A percentile compares a stretch with the other conserved stretches of the same genome.
phyloP scores from a whole-genome alignment of 2,329 filamentous ascomycete genomes.

The Celoporthe dispersa region DNA sequence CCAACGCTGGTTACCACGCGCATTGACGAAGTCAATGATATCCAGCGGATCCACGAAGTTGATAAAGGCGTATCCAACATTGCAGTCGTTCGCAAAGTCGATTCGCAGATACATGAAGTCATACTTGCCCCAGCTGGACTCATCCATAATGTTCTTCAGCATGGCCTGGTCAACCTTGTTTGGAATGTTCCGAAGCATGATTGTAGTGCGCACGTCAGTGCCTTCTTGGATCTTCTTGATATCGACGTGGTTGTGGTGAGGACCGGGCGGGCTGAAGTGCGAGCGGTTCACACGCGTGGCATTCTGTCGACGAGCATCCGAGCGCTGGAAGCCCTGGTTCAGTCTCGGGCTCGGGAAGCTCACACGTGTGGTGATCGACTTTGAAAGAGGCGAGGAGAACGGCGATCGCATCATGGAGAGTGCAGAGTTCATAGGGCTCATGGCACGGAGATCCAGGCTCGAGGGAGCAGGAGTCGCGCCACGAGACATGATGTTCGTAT shows the following conservation, averaged over 20 bases:
- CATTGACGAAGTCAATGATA: constrained; percentile 75
- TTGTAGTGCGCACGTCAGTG: constrained; percentile 78
- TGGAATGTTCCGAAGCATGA: constrained; percentile 95
- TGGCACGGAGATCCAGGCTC: constrained; percentile 9
- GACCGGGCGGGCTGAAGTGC: constrained; percentile 50
- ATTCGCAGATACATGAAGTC: constrained; percentile 97
- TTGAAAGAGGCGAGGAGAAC: constrained; percentile 25
- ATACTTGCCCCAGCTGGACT: constrained; percentile 79
- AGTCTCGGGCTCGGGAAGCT: constrained; percentile 47
- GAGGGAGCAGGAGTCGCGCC: constrained; percentile 11
- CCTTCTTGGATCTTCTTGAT: constrained; percentile 65
- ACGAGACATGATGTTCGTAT: constrained; percentile 11
- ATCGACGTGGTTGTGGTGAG: constrained; percentile 66
- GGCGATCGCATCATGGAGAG: constrained; percentile 38
- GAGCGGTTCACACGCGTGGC: constrained; percentile 49
- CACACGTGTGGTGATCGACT: constrained; percentile 36
- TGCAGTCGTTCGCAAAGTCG: constrained; percentile 82
- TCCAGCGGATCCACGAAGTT: constrained; percentile 84
- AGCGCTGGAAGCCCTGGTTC: constrained; percentile 40
- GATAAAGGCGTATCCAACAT: constrained; percentile 96
- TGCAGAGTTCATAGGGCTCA: constrained; percentile 38
- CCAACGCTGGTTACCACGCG: constrained; percentile 74
- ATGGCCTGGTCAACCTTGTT: constrained; percentile 82
- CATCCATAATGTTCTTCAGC: constrained; percentile 79
- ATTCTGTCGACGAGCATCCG: constrained; percentile 53